Percentiles rank a stretch among this genome's conserved stretches.
phyloP scores from a whole-genome alignment of 768 basidiomycete genomes.

The Termitomyces sp. region DNA sequence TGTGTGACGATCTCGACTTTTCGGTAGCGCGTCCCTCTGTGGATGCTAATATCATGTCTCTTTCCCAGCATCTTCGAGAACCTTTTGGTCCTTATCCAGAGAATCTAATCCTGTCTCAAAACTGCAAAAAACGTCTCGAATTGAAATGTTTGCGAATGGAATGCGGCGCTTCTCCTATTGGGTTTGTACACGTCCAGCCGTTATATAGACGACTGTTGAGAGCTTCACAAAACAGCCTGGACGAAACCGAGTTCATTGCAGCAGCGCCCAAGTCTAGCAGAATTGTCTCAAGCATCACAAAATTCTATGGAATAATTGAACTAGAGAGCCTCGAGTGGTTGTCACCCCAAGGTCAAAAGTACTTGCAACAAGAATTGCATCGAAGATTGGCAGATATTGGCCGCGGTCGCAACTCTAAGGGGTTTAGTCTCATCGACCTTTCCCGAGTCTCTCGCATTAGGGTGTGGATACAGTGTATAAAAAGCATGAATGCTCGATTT shows the following conservation, averaged over 20 bases:
- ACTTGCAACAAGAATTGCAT: slow-evolving; percentile 42
- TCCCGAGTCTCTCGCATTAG: slow-evolving; percentile 26
- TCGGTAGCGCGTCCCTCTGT: too few species aligned
- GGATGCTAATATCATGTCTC: slow-evolving; percentile 5
- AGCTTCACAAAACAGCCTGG: slow-evolving; percentile 31
- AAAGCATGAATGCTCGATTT: slow-evolving; percentile 35
- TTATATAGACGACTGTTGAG: not conserved
- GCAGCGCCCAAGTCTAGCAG: slow-evolving; percentile 21
- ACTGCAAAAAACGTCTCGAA: slow-evolving; percentile 8
- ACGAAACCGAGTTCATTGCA: slow-evolving; percentile 40
- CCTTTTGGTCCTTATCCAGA: slow-evolving; percentile 32
- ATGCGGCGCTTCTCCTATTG: slow-evolving; percentile 13
- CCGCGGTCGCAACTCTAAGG: slow-evolving; percentile 7
- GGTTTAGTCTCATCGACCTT: slow-evolving; percentile 27
- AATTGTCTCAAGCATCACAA: slow-evolving; percentile 26
- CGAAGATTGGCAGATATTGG: slow-evolving; percentile 28
- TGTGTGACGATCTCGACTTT: not conserved
- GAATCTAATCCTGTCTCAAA: slow-evolving; percentile 19
- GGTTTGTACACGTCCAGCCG: slow-evolving; percentile 11
- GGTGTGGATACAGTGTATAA: slow-evolving; percentile 41
- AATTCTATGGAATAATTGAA: slow-evolving; percentile 49
- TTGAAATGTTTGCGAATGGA: slow-evolving; percentile 15
- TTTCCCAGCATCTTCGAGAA: slow-evolving; percentile 16
- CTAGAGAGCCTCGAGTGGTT: slow-evolving; percentile 48
- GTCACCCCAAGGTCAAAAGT: slow-evolving; percentile 37